Base-by-base conservation (phyloP, 2,329 filamentous ascomycete species). In the Acarospora socialis region DNA sequence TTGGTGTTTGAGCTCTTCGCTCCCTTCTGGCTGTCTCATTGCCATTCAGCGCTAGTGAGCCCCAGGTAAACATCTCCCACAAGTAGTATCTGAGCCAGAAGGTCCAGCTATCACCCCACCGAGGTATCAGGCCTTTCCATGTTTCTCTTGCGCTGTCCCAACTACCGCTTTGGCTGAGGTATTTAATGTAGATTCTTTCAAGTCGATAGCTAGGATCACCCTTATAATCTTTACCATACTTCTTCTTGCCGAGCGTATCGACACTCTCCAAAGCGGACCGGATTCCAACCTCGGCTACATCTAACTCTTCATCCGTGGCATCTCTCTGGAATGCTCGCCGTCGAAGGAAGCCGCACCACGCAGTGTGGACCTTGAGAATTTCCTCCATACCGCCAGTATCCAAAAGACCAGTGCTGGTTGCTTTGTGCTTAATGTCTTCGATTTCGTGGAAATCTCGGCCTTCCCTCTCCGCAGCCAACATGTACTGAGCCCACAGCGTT, bases 41-140 rank as follows among this genome's bases (percentile, higher is more conserved):
- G 31, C 66, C 67, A 7, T 59, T 58, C 29, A 68, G 60, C 2
- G 65, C 62, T 36, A 72, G 65, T 39, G 65, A 68, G 36, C 65
- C 62, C 68, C 71, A 76, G n/a, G 66, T 59, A 36, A 79, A 66
- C 66, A 95, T 77, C 56, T 95, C 90, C 79, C 84, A 95, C 32
- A 77, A 66, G 55, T 94, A 94, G 55, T 83, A 94, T 25, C 77
- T 74, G 34, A 86, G 67, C 90, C 90, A 98, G 52, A 95, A 95
- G 46, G 93, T 83, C 49, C 86, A 84, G 44, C 75, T 86, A 44
- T 83, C 72, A 18, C 75, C 74, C 34, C 83, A 73, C 12, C 68
- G 63, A n/a, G 70, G 60, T 14, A 70, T 68, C 18, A 95, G 64
- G 12, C 71, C 70, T 42, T 79, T 73, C 74, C 82, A 95, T 28